Evolutionary conservation across 2,329 filamentous ascomycete genomes (phyloP), one percentile per base, ranked within the genome.

Genomic region (Venturia nashicola): DNA sequence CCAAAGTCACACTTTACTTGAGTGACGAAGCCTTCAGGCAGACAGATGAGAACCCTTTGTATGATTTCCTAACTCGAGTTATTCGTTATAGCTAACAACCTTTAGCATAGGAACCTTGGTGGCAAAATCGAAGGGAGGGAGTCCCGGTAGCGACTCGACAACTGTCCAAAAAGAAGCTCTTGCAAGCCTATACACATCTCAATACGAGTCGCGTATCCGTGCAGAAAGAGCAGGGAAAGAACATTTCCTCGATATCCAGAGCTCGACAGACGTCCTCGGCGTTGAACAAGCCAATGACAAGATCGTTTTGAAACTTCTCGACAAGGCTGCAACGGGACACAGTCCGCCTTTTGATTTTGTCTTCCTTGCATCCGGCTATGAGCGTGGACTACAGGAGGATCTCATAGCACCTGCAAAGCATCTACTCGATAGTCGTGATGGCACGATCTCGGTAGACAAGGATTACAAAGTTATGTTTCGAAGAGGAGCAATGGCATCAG

Each of bases 321-420:
- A 63, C 36, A 51, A 34, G 27, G 51, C 23, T n/a, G n/a, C 48
- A 2, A 39, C 46, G 3, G 61, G 36, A 27, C n/a, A 46, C 5
- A 46, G 46, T 39, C 34, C 40, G n/a, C 61, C 61, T 2, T 64
- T 64, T 39, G 62, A 64, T 39, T 64, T 64, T n/a, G 62, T 64
- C 14, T 60, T 64, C 36, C 34, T 57, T 11, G 62, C 62, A 5
- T 59, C 54, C 8, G 62, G 62, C 5, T 64, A 64, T 36, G 36
- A 54, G 39, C 62, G 62, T 16, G 55, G 55, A 18, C 16, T 60
- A 16, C 62, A 64, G 16, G 62, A 61, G 18, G 23, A 44, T 5
- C 34, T 64, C 27, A 32, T 64, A n/a, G 51, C 62, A 40, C 62
- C 62, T 18, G 51, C 59, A 20, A 51, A 48, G 40, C 51, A 61